Evolutionary conservation across 2,329 filamentous ascomycete species (phyloP).

Genomic region (Penicillium sp.): DNA sequence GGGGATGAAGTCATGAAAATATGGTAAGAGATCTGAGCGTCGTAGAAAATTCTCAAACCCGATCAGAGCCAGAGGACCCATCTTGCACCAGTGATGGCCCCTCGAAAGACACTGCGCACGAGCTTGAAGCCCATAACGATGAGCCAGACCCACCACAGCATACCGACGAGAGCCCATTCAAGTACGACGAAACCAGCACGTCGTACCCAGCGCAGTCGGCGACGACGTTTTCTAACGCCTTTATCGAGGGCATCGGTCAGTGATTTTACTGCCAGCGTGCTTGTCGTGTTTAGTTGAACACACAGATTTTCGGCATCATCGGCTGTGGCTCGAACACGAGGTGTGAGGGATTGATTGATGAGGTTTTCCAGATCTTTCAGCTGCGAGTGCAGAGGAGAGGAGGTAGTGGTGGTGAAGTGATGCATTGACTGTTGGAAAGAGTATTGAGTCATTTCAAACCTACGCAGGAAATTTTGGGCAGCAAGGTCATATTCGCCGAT

Average conservation of each 20-base stretch:
- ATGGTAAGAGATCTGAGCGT: background rate
- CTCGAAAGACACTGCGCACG: slow-evolving; percentile 62
- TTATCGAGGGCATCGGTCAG: slow-evolving; percentile 72
- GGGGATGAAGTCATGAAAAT: background rate
- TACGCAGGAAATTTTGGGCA: slow-evolving; percentile 50
- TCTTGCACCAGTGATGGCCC: slow-evolving; percentile 59
- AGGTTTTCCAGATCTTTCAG: slow-evolving; percentile 47
- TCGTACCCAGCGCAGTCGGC: slow-evolving; percentile 73
- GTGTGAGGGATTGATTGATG: slow-evolving; percentile 52
- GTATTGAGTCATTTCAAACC: slow-evolving; percentile 47
- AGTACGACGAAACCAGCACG: slow-evolving; percentile 76
- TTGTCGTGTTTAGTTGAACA: slow-evolving; percentile 71
- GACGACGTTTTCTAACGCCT: slow-evolving; percentile 69
- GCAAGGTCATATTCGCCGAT: slow-evolving; percentile 57
- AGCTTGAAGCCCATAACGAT: slow-evolving; percentile 75
- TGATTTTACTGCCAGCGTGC: slow-evolving; percentile 77
- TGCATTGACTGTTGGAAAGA: slow-evolving; percentile 47
- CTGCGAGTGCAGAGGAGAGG: slow-evolving; percentile 45
- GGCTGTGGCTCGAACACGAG: slow-evolving; percentile 65
- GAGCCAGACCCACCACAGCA: slow-evolving; percentile 95
- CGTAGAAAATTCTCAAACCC: background rate
- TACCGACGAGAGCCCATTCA: slow-evolving; percentile 82
- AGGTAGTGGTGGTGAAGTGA: slow-evolving; percentile 47
- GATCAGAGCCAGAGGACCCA: slow-evolving; percentile 76
- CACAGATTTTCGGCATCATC: slow-evolving; percentile 80